phyloP scores from a whole-genome alignment of 2,329 filamentous ascomycete genomes.

The Aureobasidium vineae region DNA sequence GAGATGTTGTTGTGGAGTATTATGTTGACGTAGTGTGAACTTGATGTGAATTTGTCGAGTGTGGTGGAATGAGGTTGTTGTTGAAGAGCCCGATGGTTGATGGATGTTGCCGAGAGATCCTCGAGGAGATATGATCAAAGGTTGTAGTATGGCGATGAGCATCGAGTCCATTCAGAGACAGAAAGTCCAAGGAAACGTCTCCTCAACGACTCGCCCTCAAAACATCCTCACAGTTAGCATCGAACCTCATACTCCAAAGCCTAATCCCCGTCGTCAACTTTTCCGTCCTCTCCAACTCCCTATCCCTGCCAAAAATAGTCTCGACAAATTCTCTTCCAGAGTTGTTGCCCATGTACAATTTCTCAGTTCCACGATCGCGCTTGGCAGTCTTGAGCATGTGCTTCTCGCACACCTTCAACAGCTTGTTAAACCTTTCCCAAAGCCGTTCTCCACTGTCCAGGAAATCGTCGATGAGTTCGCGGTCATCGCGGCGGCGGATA shows the following conservation, averaged over 20 bases:
- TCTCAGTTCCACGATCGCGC: slow-evolving; percentile 61
- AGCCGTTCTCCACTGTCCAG: slow-evolving; percentile 84
- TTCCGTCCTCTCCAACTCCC: slow-evolving; percentile 85
- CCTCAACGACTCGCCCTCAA: slow-evolving; percentile 43
- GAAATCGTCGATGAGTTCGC: slow-evolving; percentile 84
- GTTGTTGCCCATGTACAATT: slow-evolving; percentile 79
- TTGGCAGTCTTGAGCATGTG: slow-evolving; percentile 93
- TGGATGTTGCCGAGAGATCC: no score
- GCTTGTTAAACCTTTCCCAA: slow-evolving; percentile 76
- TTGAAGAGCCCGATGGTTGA: no score
- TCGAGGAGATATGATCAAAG: no score
- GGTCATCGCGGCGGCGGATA: slow-evolving; percentile 70
- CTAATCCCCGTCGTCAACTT: slow-evolving; percentile 87
- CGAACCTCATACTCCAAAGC: slow-evolving; percentile 89
- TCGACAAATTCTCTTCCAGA: slow-evolving; percentile 94
- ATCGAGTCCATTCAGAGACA: no score
- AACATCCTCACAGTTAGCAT: slow-evolving; percentile 93
- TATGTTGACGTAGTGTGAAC: no score
- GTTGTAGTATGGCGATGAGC: no score
- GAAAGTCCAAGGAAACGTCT: no score
- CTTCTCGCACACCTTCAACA: slow-evolving; percentile 87
- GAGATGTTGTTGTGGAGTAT: not conserved
- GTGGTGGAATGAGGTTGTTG: no score
- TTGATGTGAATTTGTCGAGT: no score
- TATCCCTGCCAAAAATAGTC: slow-evolving; percentile 88